A percentile compares a stretch with the other conserved stretches of the same genome.
These are phyloP conservation scores for Cladobotryum mycophilum DNA, from an alignment of 2,329 filamentous ascomycete genomes.

Conservation along the genomic window DNA sequence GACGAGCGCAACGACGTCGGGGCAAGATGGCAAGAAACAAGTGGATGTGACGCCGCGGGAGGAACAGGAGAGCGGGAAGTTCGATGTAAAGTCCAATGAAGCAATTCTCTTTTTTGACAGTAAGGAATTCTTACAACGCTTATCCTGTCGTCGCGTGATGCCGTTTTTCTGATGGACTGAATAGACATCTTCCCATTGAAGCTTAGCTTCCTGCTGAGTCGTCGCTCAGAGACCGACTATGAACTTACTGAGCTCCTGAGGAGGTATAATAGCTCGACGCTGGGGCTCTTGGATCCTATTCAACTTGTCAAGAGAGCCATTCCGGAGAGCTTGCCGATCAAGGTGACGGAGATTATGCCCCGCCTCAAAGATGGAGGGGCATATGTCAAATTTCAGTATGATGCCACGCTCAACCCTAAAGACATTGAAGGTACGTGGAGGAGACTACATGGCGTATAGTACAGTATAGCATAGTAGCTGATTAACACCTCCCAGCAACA, in stretches of 20 bases:
- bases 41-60: constrained; percentile 31
- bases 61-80: constrained; percentile 71
- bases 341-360: constrained; percentile 75
- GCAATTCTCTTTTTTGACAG: constrained; percentile 87
- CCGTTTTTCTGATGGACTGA: constrained; percentile 41
- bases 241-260: constrained; percentile 46
- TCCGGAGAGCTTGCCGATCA: constrained; percentile 55
- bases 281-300: constrained; percentile 47
- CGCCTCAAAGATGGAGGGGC: constrained; percentile 87
- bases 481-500: constrained; percentile 30
- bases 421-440: constrained; percentile 35
- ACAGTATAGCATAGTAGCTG: not conserved
- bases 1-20: constrained; percentile 13
- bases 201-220: constrained; percentile 44
- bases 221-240: constrained; percentile 41
- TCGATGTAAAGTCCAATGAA: constrained; percentile 68
- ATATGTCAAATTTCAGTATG: constrained; percentile 75
- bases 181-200: constrained; percentile 78
- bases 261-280: constrained; percentile 44
- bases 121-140: constrained; percentile 33
- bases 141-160: not conserved
- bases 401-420: constrained; percentile 31
- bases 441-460: not conserved
- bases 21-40: constrained; percentile 50
- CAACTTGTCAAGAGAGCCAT: constrained; percentile 55